A percentile compares a stretch with the other conserved stretches of the same genome.
phyloP scores from a whole-genome alignment of 768 basidiomycete genomes.

The Mycena alexandri region DNA sequence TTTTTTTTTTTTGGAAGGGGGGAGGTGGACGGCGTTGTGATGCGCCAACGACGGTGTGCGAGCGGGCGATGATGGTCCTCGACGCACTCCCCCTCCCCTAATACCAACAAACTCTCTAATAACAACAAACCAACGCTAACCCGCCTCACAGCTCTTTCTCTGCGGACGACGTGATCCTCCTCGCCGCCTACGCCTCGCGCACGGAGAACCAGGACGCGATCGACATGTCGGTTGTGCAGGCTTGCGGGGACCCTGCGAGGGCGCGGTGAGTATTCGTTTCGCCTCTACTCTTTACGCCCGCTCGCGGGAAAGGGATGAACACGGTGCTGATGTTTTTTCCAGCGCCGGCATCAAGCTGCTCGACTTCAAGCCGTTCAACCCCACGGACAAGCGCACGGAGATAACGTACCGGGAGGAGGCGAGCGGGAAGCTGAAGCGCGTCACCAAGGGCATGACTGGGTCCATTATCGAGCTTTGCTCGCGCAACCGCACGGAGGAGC shows the following conservation, averaged over 20 bases:
- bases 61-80: too few relatives aligned
- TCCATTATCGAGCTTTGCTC: conserved; percentile 97
- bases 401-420: conserved; percentile 97
- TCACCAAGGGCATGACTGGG: conserved; percentile 99
- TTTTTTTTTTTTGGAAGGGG: too few relatives aligned
- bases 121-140: too few relatives aligned
- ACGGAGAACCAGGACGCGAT: conserved; percentile 99
- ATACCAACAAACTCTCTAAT: too few relatives aligned
- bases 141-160: conserved; percentile 71
- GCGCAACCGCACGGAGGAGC: conserved; percentile 94
- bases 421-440: conserved; percentile 92
- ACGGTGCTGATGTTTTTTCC: too few relatives aligned
- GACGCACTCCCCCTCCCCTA: too few relatives aligned
- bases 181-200: conserved; percentile 95
- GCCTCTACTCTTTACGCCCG: too few relatives aligned
- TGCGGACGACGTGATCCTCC: conserved; percentile 91
- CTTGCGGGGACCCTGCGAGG: conserved; percentile 76
- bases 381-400: conserved; percentile 98
- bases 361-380: conserved; percentile 99
- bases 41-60: too few relatives aligned
- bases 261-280: conserved; percentile 63
- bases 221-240: conserved; percentile 86
- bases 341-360: conserved; percentile 90
- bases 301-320: too few relatives aligned
- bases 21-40: too few relatives aligned